Conservation (phyloP, 2,329 filamentous ascomycete genomes). For the Xylaria sp. region DNA sequence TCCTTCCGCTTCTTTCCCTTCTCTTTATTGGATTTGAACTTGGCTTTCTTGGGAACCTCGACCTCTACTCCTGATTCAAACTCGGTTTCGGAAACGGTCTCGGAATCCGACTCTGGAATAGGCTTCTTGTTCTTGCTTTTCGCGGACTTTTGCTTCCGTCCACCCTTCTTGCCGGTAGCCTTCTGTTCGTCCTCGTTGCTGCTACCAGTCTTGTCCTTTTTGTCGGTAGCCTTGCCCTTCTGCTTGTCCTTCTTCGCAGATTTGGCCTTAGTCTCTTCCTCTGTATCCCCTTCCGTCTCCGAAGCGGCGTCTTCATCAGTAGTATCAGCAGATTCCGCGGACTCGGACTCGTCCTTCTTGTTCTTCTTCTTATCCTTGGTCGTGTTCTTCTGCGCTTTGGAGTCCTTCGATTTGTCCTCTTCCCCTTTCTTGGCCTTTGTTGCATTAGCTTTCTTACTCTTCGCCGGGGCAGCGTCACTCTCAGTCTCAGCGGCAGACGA, state of each 20-base stretch:
- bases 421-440: conserved; percentile 6
- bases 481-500: conserved; percentile 24
- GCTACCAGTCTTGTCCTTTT: conserved; percentile 16
- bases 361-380: conserved; percentile 25
- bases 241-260: conserved; percentile 25
- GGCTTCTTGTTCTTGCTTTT: conserved; percentile 17
- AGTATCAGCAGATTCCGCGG: conserved; percentile 21
- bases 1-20: conserved; percentile 26
- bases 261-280: conserved; percentile 30
- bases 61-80: conserved; percentile 34
- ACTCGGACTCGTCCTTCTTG: conserved; percentile 22
- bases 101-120: conserved; percentile 26
- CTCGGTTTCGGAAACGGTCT: conserved; percentile 33
- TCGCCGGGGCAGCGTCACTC: conserved; percentile 14
- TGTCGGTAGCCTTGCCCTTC: conserved; percentile 13
- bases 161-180: conserved; percentile 31
- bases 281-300: conserved; percentile 22
- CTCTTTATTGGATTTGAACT: conserved; percentile 22
- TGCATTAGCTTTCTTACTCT: conserved; percentile 16
- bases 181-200: conserved; percentile 26
- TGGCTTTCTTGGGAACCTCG: conserved; percentile 19
- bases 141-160: conserved; percentile 29
- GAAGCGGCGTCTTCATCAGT: conserved; percentile 9
- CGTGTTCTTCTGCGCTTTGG: neutral
- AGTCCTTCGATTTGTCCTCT: conserved; percentile 14